Conservation (phyloP, 2,329 filamentous ascomycete species). For the Botrytis squamosa region DNA sequence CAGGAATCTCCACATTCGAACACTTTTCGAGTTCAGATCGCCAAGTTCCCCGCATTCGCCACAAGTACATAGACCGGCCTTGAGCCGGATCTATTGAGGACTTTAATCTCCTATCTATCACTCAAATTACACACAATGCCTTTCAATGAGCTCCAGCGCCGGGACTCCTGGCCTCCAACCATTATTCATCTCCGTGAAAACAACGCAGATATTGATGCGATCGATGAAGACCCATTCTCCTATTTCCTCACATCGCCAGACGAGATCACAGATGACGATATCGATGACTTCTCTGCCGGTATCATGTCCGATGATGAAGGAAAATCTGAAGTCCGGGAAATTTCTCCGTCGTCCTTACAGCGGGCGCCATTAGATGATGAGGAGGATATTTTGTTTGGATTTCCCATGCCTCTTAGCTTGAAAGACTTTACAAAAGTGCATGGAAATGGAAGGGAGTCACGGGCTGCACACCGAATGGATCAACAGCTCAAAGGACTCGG, state of each 20-base stretch:
- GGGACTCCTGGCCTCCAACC: slow-evolving; percentile 41
- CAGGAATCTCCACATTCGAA: slow-evolving; percentile 8
- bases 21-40: slow-evolving; percentile 12
- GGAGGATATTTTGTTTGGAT: slow-evolving; percentile 28
- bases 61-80: slow-evolving; percentile 36
- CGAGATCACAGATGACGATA: slow-evolving; percentile 33
- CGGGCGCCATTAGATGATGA: slow-evolving; percentile 26
- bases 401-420: slow-evolving; percentile 35
- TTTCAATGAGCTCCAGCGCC: slow-evolving; percentile 30
- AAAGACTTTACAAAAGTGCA: slow-evolving; percentile 33
- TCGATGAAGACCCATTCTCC: slow-evolving; percentile 39
- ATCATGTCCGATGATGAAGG: slow-evolving; percentile 35
- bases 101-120: background rate
- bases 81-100: slow-evolving; percentile 34
- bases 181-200: slow-evolving; percentile 33
- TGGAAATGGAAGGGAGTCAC: slow-evolving; percentile 27
- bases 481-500: slow-evolving; percentile 32
- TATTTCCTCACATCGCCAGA: slow-evolving; percentile 40
- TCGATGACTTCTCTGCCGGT: slow-evolving; percentile 38
- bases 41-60: slow-evolving; percentile 14
- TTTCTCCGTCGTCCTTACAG: slow-evolving; percentile 37
- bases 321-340: slow-evolving; percentile 32
- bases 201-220: slow-evolving; percentile 29
- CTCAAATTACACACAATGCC: slow-evolving; percentile 18
- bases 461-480: slow-evolving; percentile 24